Evolutionary conservation across 306 rosid genomes (phyloP).

Genomic region (Glycine latifolia): DNA sequence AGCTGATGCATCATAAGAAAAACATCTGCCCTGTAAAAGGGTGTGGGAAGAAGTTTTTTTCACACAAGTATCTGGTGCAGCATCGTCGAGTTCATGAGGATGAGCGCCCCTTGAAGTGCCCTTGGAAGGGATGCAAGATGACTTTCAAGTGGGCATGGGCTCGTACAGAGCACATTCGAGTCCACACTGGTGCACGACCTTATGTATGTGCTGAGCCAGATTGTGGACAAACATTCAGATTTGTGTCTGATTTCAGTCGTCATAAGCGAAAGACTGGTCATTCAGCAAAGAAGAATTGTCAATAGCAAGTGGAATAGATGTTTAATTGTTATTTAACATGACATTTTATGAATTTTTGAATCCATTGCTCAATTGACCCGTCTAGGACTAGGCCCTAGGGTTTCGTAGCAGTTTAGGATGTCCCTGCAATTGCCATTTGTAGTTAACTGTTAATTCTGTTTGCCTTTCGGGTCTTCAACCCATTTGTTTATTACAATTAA

Average conservation of each 20-base stretch:
- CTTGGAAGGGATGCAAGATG: constrained; percentile 99
- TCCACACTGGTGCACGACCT: constrained; percentile 96
- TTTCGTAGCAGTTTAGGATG: constrained; percentile 68
- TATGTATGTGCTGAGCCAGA: constrained; percentile 87
- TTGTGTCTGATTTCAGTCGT: constrained; percentile 97
- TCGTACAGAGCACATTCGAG: constrained; percentile 95
- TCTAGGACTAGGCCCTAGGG: constrained; percentile 75
- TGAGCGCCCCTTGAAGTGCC: constrained; percentile 94
- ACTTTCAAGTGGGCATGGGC: constrained; percentile 99
- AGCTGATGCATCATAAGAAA: constrained; percentile 76
- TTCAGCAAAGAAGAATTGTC: constrained; percentile 73
- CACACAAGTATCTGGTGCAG: constrained; percentile 97
- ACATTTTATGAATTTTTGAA: constrained; percentile 48
- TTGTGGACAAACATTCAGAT: constrained; percentile 95
- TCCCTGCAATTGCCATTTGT: constrained; percentile 75
- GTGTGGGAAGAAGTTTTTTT: constrained; percentile 98
- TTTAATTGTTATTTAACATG: constrained; percentile 58
- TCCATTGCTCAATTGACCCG: constrained; percentile 69
- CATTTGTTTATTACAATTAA: constrained; percentile 66
- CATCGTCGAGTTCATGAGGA: constrained; percentile 94
- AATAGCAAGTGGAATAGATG: constrained; percentile 52
- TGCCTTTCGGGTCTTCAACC: constrained; percentile 62
- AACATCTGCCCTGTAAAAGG: constrained; percentile 94
- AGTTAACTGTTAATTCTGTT: constrained; percentile 67
- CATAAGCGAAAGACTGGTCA: constrained; percentile 99